phyloP scores from a whole-genome alignment of 116 monocot genomes.

The Zostera marina region DNA sequence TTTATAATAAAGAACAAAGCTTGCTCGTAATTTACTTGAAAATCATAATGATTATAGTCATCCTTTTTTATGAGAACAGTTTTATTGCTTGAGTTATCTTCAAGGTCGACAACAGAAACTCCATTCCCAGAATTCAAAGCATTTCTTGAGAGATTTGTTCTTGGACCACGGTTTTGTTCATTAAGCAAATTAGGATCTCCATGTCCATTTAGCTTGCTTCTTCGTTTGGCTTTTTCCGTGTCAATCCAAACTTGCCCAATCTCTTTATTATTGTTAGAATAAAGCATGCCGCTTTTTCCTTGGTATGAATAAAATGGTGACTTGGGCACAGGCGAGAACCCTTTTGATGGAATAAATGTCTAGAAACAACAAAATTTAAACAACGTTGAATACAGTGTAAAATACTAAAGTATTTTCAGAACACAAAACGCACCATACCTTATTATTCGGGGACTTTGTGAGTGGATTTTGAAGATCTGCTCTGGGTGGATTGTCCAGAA shows the following conservation, averaged over 20 bases:
- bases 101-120: constrained; percentile 5
- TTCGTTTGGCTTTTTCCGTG: constrained; percentile 17
- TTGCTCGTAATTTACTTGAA: constrained; percentile 48
- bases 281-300: constrained; percentile 20
- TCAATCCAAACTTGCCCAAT: constrained; percentile 19
- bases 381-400: too few relatives aligned
- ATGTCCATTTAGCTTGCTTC: constrained; percentile 12
- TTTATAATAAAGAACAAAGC: constrained; percentile 74
- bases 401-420: not conserved
- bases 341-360: constrained; percentile 27
- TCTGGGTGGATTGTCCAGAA: constrained; percentile 10
- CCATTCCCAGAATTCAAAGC: constrained; percentile 7
- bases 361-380: constrained; percentile 11
- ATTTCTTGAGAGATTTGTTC: constrained; percentile 21
- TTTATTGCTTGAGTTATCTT: constrained; percentile 3
- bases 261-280: constrained; percentile 17
- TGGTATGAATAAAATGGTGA: constrained; percentile 15
- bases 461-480: constrained; percentile 14
- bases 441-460: constrained; percentile 33
- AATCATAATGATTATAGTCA: constrained; percentile 51
- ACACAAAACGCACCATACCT: constrained; percentile 20
- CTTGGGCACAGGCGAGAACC: constrained; percentile 25
- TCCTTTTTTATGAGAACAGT: constrained; percentile 37
- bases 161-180: constrained; percentile 50
- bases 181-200: constrained; percentile 20